phyloP scores from a whole-genome alignment of 352 stramenopile species.

The Globisporangium heterothallicum region DNA sequence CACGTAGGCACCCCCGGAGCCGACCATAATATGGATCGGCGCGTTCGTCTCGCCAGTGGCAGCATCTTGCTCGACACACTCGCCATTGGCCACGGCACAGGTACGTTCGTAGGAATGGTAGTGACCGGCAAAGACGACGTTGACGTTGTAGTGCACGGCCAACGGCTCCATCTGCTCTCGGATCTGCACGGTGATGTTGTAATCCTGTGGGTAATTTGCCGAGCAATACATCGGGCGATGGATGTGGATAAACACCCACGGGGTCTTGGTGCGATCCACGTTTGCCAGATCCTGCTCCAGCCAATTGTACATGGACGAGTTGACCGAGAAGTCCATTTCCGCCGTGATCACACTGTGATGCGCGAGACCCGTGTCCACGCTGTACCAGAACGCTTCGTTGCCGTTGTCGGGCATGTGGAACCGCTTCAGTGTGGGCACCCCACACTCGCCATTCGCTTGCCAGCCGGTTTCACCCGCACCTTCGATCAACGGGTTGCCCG shows the following conservation, averaged over 20 bases:
- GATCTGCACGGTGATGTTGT: constrained; percentile 29
- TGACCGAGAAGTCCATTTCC: constrained; percentile 38
- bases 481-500: constrained; percentile 26
- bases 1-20: constrained; percentile 28
- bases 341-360: constrained; percentile 40
- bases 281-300: constrained; percentile 37
- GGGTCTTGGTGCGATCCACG: constrained; percentile 39
- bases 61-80: constrained; percentile 19
- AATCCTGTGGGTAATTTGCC: constrained; percentile 23
- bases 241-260: constrained; percentile 49
- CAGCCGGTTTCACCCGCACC: constrained; percentile 21
- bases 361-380: constrained; percentile 34
- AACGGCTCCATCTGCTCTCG: constrained; percentile 36
- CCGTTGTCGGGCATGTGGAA: constrained; percentile 69
- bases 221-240: constrained; percentile 51
- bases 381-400: constrained; percentile 51
- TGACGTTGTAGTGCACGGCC: constrained; percentile 34
- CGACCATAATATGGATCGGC: constrained; percentile 41
- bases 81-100: constrained; percentile 35
- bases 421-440: constrained; percentile 58
- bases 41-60: constrained; percentile 15
- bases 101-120: constrained; percentile 54
- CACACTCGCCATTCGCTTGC: constrained; percentile 76
- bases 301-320: constrained; percentile 38
- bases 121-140: constrained; percentile 47